Base-by-base conservation (phyloP, 1,284 basidiomycete species). In the Austroboletus sp. region DNA sequence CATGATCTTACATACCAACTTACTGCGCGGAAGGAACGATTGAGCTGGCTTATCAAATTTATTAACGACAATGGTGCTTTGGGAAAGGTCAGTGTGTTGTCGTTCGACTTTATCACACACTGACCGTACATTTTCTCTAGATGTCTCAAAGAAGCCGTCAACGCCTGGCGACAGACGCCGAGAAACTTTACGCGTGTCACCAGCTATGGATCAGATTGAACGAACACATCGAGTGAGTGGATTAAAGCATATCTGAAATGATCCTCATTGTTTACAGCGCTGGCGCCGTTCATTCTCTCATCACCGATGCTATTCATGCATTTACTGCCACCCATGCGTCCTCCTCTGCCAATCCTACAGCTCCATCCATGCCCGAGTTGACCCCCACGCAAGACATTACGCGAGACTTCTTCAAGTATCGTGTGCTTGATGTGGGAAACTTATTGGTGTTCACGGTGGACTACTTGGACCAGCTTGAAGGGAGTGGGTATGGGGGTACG, bases 201-300 rank as follows among this genome's bases (percentile, higher is more conserved):
- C 84, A 89, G 32, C 70, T 98, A 15, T 98, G 95, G 95, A 62
- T 80, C 23, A 74, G 78, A 55, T 82, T 93, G 61, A 92, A 93
- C 58, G 77, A 83, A 21, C 70, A 75, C 21, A 68, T 84, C n/a
- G 69, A 73, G 82, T 85, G 60, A 45, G 80, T 66, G 19, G 19
- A 36, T 30, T 10, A 27, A 16, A 12, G n/a, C 38, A 35, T 29
- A 19, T 7, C 2, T 40, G 25, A 42, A 19, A 37, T 41, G 21
- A n/a, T 46, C 26, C 45, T 32, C 11, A 35, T n/a, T 42, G 42
- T 30, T 40, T 37, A 26, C 44, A 79, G 77, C 7, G 63, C 71
- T 21, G 71, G 74, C 4, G 71, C 73, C 13, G 57, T 66, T 7
- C 74, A 77, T 50, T 79, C 75, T 48, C 72, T 87, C 6, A 69